Base-by-base conservation (phyloP, 352 stramenopile species). In the Globisporangium okanoganense region DNA sequence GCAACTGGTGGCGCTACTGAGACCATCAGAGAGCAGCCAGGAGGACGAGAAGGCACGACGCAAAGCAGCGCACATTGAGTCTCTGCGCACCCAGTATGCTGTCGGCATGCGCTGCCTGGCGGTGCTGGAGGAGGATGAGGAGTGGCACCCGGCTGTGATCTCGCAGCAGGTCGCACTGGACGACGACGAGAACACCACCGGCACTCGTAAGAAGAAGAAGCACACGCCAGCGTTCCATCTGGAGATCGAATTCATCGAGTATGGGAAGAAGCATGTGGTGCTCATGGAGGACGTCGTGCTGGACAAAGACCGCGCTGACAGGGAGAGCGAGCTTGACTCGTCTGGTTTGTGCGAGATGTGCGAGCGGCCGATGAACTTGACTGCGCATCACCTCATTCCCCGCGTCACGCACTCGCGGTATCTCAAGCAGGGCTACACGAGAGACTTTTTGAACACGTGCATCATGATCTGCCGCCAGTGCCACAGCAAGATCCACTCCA, bases 351-450 rank as follows among this genome's bases (percentile, higher is more conserved):
- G 95, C 51, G 82, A 79, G 59, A 90, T 98, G 69, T 98, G 95
- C 57, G 90, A 97, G 71, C 82, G 95, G 22, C 74, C 78, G 10
- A 97, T 97, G 72, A 92, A 90, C 59, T 52, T 98, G 18, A 98
- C 92, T 14, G 82, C 82, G 6, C 95, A 98, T 71, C 95, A 98
- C 63, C 71, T 98, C 8, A 97, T 97, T 55, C 95, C 95, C 5
- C 88, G 88, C 41, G 80, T 79, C n/a, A 88, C 70, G 3, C 88
- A 96, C 57, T 64, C 75, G 24, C 84, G 76, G 59, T 95, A 94
- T 64, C 54, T 89, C 27, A 90, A 92, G 64, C 85, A 86, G 49
- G 88, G 86, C 2, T 94, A 88, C 52, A 82, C 76, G 16, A 69
- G 75, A 33, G 80, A 88, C 62, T 89, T 91, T 31, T 64, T 96